Evolutionary conservation across 2,329 filamentous ascomycete species (phyloP).

Genomic region (Ilyonectria mors-panacis): DNA sequence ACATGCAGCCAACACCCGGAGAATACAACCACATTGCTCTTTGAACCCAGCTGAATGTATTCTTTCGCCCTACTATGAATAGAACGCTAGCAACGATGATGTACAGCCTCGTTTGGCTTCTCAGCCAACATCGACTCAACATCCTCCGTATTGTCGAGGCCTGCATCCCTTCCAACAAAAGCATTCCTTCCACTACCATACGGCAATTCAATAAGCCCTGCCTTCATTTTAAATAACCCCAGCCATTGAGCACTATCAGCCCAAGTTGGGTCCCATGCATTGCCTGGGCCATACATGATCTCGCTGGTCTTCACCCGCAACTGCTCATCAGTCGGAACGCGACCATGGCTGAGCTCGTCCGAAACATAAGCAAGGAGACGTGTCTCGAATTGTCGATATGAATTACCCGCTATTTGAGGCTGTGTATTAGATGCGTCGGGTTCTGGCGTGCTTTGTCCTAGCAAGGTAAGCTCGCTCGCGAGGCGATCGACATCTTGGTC

Average conservation of each 20-base stretch:
- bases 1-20: no score
- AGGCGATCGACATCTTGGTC: not conserved
- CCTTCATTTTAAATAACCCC: slow-evolving; percentile 19
- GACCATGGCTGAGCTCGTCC: slow-evolving; percentile 14
- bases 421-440: not conserved
- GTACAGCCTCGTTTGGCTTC: not conserved
- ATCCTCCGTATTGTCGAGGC: not conserved
- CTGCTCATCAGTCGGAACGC: slow-evolving; percentile 12
- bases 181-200: slow-evolving; percentile 17
- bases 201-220: slow-evolving; percentile 15
- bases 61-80: not conserved
- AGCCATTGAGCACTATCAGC: slow-evolving; percentile 19
- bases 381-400: slow-evolving; percentile 15
- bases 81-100: not conserved
- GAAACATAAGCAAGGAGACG: slow-evolving; percentile 10
- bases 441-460: not conserved
- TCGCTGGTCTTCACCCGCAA: slow-evolving; percentile 19
- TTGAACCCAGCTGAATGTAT: no score
- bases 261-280: slow-evolving; percentile 25
- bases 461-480: not conserved
- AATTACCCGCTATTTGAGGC: not conserved
- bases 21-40: no score
- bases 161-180: slow-evolving; percentile 6
- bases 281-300: slow-evolving; percentile 17
- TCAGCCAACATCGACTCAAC: not conserved